Evolutionary conservation across 495 filamentous ascomycete species (phyloP), one percentile per base, ranked within the genome.

Genomic region (Daldinia caldariorum): DNA sequence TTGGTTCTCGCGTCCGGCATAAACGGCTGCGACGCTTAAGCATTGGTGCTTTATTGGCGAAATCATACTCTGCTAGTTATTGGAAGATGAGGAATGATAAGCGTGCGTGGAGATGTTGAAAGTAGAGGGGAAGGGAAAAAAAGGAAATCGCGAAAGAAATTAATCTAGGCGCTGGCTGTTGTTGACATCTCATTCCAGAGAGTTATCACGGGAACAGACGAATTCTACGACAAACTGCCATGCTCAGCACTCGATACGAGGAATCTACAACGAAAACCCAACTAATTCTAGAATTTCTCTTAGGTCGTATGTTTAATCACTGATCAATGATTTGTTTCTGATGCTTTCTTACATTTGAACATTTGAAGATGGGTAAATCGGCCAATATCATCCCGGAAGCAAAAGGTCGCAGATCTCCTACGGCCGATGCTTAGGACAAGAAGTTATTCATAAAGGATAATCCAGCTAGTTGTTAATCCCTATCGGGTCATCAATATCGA

Each of bases 341-440:
- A 49, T 61, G 32, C 43, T 51, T 58, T 22, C 35, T 47, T 54
- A 49, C 50, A 45, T 63, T 37, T 34, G 65, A n/a, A 14, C 34
- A n/a, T n/a, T 63, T 29, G 6, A 22, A 63, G 3, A 37, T 35
- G 56, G 12, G 45, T 45, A n/a, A 71, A 63, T 67, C 69, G 69
- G 69, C 29, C 69, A 22, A 47, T 10, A 16, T 22, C 18, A 47
- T 47, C 10, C 43, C 41, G 55, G 63, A 68, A 65, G 60, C 57
- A 72, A 65, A 53, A 47, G 41, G 26, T 47, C 69, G 69, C 69
- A 31, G 50, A 68, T 72, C 65, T 72, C 70, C 70, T 72, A 65
- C 10, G n/a, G 31, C 65, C 65, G 61, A 31, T 58, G 57, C n/a
- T 65, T 53, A 54, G 61, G 41, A 32, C 29, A 62, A 57, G 65